Conservation (phyloP, 2,329 filamentous ascomycete species). For the Scedosporium apiospermum region DNA sequence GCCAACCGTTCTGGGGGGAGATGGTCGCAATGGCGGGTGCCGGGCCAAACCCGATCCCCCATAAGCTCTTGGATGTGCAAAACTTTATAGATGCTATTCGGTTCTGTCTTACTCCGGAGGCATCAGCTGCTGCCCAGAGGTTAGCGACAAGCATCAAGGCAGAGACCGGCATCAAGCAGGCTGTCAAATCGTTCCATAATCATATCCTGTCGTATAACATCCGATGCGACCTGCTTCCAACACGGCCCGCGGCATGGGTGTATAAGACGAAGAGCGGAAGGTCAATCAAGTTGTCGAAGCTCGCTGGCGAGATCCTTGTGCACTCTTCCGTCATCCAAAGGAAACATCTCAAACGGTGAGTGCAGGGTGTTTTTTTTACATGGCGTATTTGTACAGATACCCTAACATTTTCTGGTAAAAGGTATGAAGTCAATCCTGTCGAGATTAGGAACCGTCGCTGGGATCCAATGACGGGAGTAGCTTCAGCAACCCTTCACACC, state of each 20-base stretch:
- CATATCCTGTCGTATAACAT: neutral
- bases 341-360: neutral
- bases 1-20: conserved; percentile 65
- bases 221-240: conserved; percentile 24
- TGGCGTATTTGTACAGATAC: neutral
- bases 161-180: conserved; percentile 21
- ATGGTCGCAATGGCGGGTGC: conserved; percentile 57
- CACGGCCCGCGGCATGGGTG: conserved; percentile 38
- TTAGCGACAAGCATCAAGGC: conserved; percentile 52
- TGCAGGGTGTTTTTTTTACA: too few species aligned
- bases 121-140: conserved; percentile 43
- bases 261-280: neutral
- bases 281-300: conserved; percentile 1
- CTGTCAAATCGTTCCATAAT: neutral
- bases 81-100: conserved; percentile 62
- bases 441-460: conserved; percentile 23
- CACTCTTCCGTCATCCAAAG: conserved; percentile 25
- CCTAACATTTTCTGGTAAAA: neutral
- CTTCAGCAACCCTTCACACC: conserved; percentile 11
- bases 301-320: neutral
- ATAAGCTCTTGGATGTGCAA: conserved; percentile 55
- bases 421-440: conserved; percentile 11
- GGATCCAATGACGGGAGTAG: conserved; percentile 19
- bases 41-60: conserved; percentile 57
- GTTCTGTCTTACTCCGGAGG: conserved; percentile 54